Percentiles rank a stretch among this genome's conserved stretches.
Conservation (phyloP, 257 asterid species). For the Solanum peruvianum region DNA sequence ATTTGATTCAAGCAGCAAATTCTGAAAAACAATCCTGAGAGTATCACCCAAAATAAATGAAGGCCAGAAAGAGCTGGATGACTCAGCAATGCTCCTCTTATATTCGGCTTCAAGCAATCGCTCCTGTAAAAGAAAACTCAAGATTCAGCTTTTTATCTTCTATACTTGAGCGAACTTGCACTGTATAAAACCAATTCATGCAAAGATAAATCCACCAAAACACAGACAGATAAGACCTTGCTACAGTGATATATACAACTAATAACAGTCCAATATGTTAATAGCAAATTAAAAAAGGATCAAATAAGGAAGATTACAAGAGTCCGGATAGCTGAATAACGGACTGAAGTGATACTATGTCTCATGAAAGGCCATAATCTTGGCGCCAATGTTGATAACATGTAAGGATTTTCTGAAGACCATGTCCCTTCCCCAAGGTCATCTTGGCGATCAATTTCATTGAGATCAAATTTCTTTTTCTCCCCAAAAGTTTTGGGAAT, state of each 20-base stretch:
- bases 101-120: slow-evolving; percentile 93
- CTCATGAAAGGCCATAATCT: slow-evolving; percentile 99
- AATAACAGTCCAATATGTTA: not conserved
- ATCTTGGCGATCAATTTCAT: slow-evolving; percentile 44
- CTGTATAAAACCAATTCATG: not conserved
- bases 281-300: not conserved
- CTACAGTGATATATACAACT: not conserved
- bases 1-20: slow-evolving; percentile 88
- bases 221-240: not conserved
- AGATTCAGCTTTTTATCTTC: not conserved
- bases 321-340: slow-evolving; percentile 95
- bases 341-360: slow-evolving; percentile 92
- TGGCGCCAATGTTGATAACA: slow-evolving; percentile 85
- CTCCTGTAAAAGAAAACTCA: slow-evolving; percentile 49
- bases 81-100: slow-evolving; percentile 55
- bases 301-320: slow-evolving; percentile 40
- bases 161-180: not conserved
- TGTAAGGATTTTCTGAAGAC: slow-evolving; percentile 65
- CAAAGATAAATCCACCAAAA: not conserved
- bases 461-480: slow-evolving; percentile 68
- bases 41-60: slow-evolving; percentile 92
- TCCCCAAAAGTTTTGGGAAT: slow-evolving; percentile 63
- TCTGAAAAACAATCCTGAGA: slow-evolving; percentile 93
- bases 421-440: slow-evolving; percentile 55
- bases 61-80: slow-evolving; percentile 84